A percentile compares a stretch with the other conserved stretches of the same genome.
These are phyloP conservation scores for Apophysomyces ossiformis DNA, from an alignment of 371 early-diverging fungal genomes.

Conservation along the genomic window DNA sequence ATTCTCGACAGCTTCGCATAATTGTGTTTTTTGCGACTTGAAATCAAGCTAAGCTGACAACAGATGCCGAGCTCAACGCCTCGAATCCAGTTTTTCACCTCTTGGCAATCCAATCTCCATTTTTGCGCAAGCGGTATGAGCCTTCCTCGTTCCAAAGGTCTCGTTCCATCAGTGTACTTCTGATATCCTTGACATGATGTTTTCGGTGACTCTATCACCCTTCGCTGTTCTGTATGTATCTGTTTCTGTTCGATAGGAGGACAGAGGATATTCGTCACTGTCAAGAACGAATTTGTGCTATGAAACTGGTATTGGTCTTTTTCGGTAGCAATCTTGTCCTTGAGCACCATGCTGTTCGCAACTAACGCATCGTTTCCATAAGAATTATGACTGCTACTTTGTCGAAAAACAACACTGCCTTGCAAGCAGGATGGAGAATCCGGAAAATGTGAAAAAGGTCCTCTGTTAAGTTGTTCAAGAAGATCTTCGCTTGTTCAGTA, in stretches of 20 bases:
- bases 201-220: not conserved
- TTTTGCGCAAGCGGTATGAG: not conserved
- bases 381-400: constrained; percentile 7
- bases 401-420: constrained; percentile 3
- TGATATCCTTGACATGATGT: not conserved
- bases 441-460: too few species aligned
- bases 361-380: not conserved
- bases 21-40: constrained; percentile 7
- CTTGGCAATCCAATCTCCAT: constrained; percentile 5
- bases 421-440: constrained; percentile 5
- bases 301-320: not conserved
- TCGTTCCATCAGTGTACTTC: not conserved
- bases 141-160: not conserved
- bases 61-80: constrained; percentile 15
- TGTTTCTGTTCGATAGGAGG: not conserved
- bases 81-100: constrained; percentile 8
- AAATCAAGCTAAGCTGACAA: constrained; percentile 17
- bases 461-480: too few species aligned
- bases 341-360: not conserved
- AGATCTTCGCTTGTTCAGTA: too few species aligned
- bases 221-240: not conserved
- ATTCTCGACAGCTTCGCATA: constrained; percentile 10
- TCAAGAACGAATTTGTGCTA: too few species aligned
- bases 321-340: not conserved
- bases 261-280: too few species aligned